Base-by-base conservation (phyloP, 345 rosid genomes). In the Eucalyptus fibrosa region DNA sequence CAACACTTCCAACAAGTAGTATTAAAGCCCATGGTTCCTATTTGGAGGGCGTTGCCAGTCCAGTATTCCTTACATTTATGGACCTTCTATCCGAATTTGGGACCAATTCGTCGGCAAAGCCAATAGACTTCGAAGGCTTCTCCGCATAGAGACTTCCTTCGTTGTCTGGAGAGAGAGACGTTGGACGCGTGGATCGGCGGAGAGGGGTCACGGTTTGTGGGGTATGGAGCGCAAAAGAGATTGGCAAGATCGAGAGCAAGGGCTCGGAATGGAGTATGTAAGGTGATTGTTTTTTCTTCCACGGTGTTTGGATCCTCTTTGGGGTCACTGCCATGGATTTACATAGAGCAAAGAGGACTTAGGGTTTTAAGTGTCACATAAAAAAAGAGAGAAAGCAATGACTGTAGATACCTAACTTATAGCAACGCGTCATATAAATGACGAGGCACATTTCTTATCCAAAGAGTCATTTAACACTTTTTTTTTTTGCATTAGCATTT, bases 171-270 rank as follows among this genome's bases (percentile, higher is more conserved):
- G 89, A 72, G 51, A 93, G 90, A 3, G 93, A 88, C 24, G 87
- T 87, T 60, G 77, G 89, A 11, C 93, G 94, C 32, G 91, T 62
- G 56, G 97, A 96, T 92, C 96, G 91, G 89, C 97, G 96, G 67
- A 93, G 92, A 88, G 91, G 88, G 30, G 89, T 94, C 3, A 59
- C 87, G 1, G 94, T 49, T 40, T 51, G 90, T 18, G 97, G 95
- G 47, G 97, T 95, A 89, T 91, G 90, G 6, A 97, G 96, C 87
- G 94, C 88, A 85, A 90, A 87, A 8, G 88, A 88, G 17, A 90
- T n/a, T 59, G 93, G 87, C 37, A 93, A 88, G 72, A 92, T 59
- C 45, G 92, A 91, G 50, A 89, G 55, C 55, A 50, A 21, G 50
- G 90, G 26, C 50, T 91, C 91, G 72, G 44, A 87, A 32, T 77